Base-by-base conservation (phyloP, 2,329 filamentous ascomycete species). In the Ceratocystis cubensis region DNA sequence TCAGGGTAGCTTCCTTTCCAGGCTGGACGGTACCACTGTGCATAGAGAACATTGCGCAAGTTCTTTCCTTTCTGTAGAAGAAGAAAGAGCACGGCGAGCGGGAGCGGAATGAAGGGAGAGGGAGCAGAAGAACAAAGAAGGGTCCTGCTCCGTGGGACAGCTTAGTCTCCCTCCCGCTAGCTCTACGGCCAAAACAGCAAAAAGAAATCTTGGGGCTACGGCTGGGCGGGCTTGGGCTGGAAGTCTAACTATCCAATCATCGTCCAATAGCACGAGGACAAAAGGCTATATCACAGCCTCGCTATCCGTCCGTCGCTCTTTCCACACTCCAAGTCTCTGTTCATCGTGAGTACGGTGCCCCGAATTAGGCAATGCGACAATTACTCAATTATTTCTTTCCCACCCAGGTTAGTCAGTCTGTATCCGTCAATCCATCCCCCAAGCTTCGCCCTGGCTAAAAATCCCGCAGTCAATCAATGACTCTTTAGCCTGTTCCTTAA, bases 401-500 rank as follows among this genome's bases (percentile, higher is more conserved):
- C 37, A 15, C 13, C 37, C 37, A 41, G 3, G 37, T 15, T 41
- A 15, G 13, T 41, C 37, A 1, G 37, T 41, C 8, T 41, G 37
- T 41, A 41, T 41, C 37, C 37, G 10, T 13, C 37, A 41, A 13
- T 41, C 37, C 37, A 41, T 41, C 33, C 37, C 37, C 37, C 37
- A 41, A 41, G 37, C 37, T 41, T 13, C 37, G 48, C 10, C 48
- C 48, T 53, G 48, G 25, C 48, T 53, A 53, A 53, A 50, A 53
- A 53, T 53, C 48, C 48, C 48, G 48, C 48, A 53, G 20, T 53
- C 48, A 53, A 53, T 53, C 20, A 28, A 15, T 25, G 48, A 28
- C 25, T 53, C 22, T 53, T 25, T 53, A 53, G 48, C 22, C 48
- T 53, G 48, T 28, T 53, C 48, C 48, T 53, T 53, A 53, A 53